A percentile compares a stretch with the other conserved stretches of the same genome.
phyloP scores from a whole-genome alignment of 352 stramenopile species.

The Pythium folliculosum region DNA sequence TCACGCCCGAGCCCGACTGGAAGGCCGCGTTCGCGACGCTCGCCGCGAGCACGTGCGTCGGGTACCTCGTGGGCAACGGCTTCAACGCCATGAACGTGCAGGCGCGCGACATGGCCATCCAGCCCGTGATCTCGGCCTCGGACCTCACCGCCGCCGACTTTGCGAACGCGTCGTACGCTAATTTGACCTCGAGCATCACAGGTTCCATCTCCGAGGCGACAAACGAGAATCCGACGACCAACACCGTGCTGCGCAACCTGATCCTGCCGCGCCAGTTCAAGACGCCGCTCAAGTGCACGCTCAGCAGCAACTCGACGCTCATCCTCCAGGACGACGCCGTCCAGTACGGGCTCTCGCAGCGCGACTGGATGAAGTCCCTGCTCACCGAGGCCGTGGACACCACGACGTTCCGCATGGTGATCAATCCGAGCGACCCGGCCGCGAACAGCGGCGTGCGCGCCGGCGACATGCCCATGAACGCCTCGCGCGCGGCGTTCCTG shows the following conservation, averaged over 20 bases:
- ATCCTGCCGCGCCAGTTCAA: conserved; percentile 3
- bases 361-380: conserved; percentile 2
- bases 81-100: conserved; percentile 20
- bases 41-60: not conserved
- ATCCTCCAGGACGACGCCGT: not conserved
- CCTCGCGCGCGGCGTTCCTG: not conserved
- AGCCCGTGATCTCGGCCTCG: not conserved
- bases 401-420: not conserved
- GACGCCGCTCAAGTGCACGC: not conserved
- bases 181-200: conserved; percentile 17
- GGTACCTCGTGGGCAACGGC: conserved; percentile 16
- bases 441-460: not conserved
- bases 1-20: not conserved
- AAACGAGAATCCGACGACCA: not conserved
- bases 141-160: conserved; percentile 4
- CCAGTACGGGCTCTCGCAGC: not conserved
- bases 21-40: not conserved
- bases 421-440: not conserved
- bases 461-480: conserved; percentile 2
- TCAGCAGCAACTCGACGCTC: not conserved
- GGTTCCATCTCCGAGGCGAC: conserved; percentile 3
- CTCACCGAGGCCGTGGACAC: not conserved
- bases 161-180: conserved; percentile 1
- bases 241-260: conserved; percentile 16
- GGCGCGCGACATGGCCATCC: not conserved